A percentile compares a stretch with the other conserved stretches of the same genome.
Conservation (phyloP, 805 yeast genomes). For the Sungouiella thailandica region DNA sequence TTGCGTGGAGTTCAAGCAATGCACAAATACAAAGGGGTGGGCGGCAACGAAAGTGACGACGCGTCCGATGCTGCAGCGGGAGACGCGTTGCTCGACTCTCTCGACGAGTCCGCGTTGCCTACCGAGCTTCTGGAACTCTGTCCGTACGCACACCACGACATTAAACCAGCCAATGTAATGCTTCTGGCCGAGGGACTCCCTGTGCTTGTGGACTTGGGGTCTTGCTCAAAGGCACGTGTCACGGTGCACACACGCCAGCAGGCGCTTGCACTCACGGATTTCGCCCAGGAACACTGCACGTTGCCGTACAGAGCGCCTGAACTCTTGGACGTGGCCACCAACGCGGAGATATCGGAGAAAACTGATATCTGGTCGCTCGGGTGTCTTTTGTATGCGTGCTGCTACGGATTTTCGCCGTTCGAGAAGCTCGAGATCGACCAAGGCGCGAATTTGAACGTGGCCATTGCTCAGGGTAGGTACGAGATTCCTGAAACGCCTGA, state of each 20-base stretch:
- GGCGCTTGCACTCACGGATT: constrained; percentile 73
- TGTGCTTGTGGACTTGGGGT: constrained; percentile 80
- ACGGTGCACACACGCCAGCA: constrained; percentile 55
- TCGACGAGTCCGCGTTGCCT: constrained; percentile 16
- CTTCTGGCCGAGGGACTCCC: constrained; percentile 68
- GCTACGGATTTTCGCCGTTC: constrained; percentile 82
- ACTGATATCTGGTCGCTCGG: constrained; percentile 93
- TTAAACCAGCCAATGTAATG: constrained; percentile 89
- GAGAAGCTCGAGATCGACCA: constrained; percentile 74
- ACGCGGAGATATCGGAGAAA: constrained; percentile 60
- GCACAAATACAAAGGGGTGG: constrained; percentile 53
- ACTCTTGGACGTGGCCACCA: constrained; percentile 68
- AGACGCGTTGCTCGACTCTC: constrained; percentile 19
- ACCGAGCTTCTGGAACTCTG: constrained; percentile 53
- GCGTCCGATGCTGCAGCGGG: constrained; percentile 12
- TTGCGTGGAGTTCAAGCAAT: constrained; percentile 71
- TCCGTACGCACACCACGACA: constrained; percentile 81
- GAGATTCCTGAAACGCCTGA: constrained; percentile 48
- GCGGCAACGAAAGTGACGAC: constrained; percentile 11
- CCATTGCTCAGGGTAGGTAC: constrained; percentile 65
- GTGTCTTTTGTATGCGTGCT: constrained; percentile 69
- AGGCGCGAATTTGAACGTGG: constrained; percentile 78
- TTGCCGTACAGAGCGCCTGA: constrained; percentile 90
- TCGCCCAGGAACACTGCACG: constrained; percentile 81
- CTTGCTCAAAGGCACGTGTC: constrained; percentile 61